phyloP scores from a whole-genome alignment of 495 filamentous ascomycete species.

The Tetracladium setigerum region DNA sequence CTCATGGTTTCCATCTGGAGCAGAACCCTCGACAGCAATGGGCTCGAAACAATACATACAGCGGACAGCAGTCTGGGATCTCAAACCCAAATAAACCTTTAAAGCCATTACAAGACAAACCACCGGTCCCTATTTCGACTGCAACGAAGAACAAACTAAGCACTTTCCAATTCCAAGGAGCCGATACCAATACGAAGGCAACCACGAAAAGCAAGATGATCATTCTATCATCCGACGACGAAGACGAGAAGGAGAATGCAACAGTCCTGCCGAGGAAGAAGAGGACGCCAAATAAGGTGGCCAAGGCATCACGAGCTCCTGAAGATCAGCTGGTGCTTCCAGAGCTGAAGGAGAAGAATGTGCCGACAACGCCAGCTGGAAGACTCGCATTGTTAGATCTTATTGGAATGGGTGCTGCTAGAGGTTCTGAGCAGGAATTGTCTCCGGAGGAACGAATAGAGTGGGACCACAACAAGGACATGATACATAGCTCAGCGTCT shows the following conservation, averaged over 20 bases:
- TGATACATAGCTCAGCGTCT: conserved; percentile 36
- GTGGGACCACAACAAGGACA: conserved; percentile 52
- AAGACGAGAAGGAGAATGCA: conserved; percentile 15
- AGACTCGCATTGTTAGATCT: conserved; percentile 73
- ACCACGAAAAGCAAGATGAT: conserved; percentile 6
- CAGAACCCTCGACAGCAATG: conserved; percentile 34
- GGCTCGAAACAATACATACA: conserved; percentile 39
- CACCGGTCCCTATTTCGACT: conserved; percentile 33
- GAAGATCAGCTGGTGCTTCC: conserved; percentile 3
- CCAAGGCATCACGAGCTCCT: not conserved
- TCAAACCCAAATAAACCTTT: conserved; percentile 19
- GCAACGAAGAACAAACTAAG: conserved; percentile 42
- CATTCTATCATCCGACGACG: conserved; percentile 7
- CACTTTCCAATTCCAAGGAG: conserved; percentile 34
- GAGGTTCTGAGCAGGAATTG: conserved; percentile 29
- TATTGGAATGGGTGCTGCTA: conserved; percentile 60
- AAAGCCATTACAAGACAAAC: conserved; percentile 18
- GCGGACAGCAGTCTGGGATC: conserved; percentile 17
- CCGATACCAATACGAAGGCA: conserved; percentile 2
- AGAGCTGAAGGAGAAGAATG: conserved; percentile 24
- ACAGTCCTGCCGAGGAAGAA: not conserved
- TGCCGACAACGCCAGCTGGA: conserved; percentile 66
- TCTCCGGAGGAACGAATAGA: conserved; percentile 67
- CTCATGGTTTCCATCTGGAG: not conserved
- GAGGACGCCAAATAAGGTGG: not conserved